Conservation (phyloP, 2,329 filamentous ascomycete species). For the Phialemoniopsis sp. region DNA sequence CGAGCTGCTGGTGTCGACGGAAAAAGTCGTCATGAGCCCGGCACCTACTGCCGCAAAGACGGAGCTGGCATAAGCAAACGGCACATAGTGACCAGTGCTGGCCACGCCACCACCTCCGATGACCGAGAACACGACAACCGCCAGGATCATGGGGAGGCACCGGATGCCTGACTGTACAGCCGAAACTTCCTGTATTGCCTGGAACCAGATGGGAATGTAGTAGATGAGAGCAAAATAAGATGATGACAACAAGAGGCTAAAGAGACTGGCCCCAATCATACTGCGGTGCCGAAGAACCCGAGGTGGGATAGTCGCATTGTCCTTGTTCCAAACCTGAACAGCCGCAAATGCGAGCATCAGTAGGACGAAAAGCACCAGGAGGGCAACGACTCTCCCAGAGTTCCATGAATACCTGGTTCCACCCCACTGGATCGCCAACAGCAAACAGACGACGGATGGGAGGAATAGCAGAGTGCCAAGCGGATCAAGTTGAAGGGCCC, state of each 20-base stretch:
- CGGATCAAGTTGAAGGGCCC: constrained; percentile 48
- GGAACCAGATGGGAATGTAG: constrained; percentile 50
- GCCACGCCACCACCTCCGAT: constrained; percentile 14
- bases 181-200: constrained; percentile 47
- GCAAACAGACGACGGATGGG: constrained; percentile 45
- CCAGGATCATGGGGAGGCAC: constrained; percentile 47
- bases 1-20: constrained; percentile 35
- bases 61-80: too few relatives aligned
- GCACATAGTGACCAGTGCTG: constrained; percentile 16
- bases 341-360: constrained; percentile 42
- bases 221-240: constrained; percentile 50
- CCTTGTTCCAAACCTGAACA: constrained; percentile 39
- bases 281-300: constrained; percentile 43
- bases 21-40: constrained; percentile 52
- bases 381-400: constrained; percentile 40
- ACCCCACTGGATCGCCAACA: constrained; percentile 55
- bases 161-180: constrained; percentile 51
- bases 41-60: constrained; percentile 37
- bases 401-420: constrained; percentile 48
- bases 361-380: constrained; percentile 43
- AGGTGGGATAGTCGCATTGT: constrained; percentile 44
- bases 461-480: constrained; percentile 45
- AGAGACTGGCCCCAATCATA: constrained; percentile 29
- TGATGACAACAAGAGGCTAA: constrained; percentile 44
- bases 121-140: constrained; percentile 34